Evolutionary conservation across 1,284 basidiomycete genomes (phyloP), one percentile per base, ranked within the genome.

Genomic region (Trichosporon ovoides): DNA sequence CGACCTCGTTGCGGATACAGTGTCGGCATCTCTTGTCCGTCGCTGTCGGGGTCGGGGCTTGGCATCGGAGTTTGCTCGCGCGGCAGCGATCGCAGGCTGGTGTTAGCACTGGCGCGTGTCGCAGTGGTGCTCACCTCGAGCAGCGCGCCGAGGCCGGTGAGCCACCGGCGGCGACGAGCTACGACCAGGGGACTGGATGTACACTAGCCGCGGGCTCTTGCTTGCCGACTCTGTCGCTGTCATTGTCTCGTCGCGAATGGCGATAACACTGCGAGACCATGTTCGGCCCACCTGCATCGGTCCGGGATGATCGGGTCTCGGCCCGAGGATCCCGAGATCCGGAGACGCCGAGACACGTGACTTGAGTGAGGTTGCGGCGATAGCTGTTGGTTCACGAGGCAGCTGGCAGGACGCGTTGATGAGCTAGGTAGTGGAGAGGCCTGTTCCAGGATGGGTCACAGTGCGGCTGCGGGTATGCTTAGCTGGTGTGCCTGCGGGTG

Each of bases 81-180:
- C 64, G 55, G 53, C 64, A 66, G 14, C 36, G 52, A 14, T 66
- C 62, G 43, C 64, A 66, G 1, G 64, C 64, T 66, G 59, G 14
- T 18, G 49, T 38, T 37, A 55, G 48, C 18, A n/a, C 12, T 18
- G 7, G 2, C 31, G 16, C 13, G 12, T 3, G 24, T 46, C 16
- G 7, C 28, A 9, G n/a, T n/a, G n/a, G n/a, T n/a, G 18, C 58
- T 38, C 38, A 65, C 63, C 63, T 37, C 63, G 48, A 10, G 63
- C 63, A 1, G 63, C 63, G 2, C 63, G 57, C 1, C 63, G 46
- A 14, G 38, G 37, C 28, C 56, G 38, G 4, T 18, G 38, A 19
- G 18, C 11, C 7, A 11, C 12, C 12, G 35, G 13, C 7, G 20
- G 16, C 3, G 18, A 11, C 10, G 38, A 40, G 5, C 38, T 19